Base-by-base conservation (phyloP, 1,284 basidiomycete genomes). In the Megacollybia platyphylla region DNA sequence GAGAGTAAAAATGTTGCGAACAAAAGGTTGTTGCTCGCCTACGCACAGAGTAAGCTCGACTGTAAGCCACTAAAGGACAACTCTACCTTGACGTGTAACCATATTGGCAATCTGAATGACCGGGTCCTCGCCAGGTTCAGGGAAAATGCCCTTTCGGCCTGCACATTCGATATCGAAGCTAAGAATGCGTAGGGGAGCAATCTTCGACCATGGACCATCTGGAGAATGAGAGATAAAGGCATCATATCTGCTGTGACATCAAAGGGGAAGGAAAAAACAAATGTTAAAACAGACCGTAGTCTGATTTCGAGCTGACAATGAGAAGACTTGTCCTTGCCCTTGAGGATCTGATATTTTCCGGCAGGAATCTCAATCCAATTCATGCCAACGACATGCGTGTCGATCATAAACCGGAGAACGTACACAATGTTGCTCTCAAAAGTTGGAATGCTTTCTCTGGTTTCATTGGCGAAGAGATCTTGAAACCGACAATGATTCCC, bases 161-260 rank as follows among this genome's bases (percentile, higher is more conserved):
- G 92, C 93, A 62, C 92, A 97, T 61, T 97, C 92, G 52, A 97
- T 96, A 75, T 97, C 92, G 52, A 97, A 97, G 53, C 89, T 93
- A 20, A 97, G 71, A 49, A 96, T 86, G 9, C 92, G 79, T 1
- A 97, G 64, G 1, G 92, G 92, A 0, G 93, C 92, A 42, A 92
- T 81, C 47, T 79, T 83, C 2, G 86, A 83, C 88, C 92, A 97
- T 38, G 79, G 71, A 3, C 85, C 91, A 53, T 96, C 92, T 0
- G 92, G 85, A 1, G 83, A 63, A 61, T 97, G 86, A 1, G 92
- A 93, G 40, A 87, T 79, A 50, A 97, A 81, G 18, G 74, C 68
- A 48, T 91, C 73, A 63, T 80, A 88, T 58, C 89, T 92, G 49
- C 1, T 26, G 42, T 31, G 30, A 10, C 41, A 13, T 39, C 7